phyloP scores from a whole-genome alignment of 2,329 filamentous ascomycete genomes.

The Colletotrichum spaethianum region DNA sequence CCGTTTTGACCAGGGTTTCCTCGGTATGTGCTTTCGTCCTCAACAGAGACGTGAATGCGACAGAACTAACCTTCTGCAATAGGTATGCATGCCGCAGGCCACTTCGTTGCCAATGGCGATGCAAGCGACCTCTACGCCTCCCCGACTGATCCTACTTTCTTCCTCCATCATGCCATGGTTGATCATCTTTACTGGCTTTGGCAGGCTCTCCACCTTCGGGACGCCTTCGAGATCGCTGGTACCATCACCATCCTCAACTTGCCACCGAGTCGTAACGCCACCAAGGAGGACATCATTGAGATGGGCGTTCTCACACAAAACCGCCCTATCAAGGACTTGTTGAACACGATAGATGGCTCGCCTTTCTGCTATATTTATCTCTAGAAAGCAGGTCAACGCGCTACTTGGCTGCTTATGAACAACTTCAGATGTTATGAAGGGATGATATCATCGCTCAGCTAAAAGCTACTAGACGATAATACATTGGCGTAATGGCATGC shows the following conservation, averaged over 20 bases:
- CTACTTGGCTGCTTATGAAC: not conserved
- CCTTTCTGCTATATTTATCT: slow-evolving; percentile 53
- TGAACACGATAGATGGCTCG: slow-evolving; percentile 50
- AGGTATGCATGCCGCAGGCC: slow-evolving; percentile 45
- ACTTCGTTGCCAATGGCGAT: slow-evolving; percentile 48
- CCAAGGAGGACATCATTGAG: slow-evolving; percentile 46
- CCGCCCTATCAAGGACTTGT: slow-evolving; percentile 49
- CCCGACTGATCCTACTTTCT: slow-evolving; percentile 47
- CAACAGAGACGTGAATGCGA: slow-evolving; percentile 16
- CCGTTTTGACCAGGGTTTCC: slow-evolving; percentile 46
- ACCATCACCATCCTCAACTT: slow-evolving; percentile 44
- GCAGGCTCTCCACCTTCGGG: slow-evolving; percentile 43
- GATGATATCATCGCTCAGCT: not conserved
- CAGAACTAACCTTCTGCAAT: not conserved
- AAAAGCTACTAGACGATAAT: not conserved
- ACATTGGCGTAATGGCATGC: not conserved
- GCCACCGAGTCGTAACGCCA: slow-evolving; percentile 44
- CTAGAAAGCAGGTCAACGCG: slow-evolving; percentile 12
- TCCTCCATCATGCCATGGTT: slow-evolving; percentile 46
- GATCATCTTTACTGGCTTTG: slow-evolving; percentile 49
- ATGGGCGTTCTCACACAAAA: slow-evolving; percentile 46
- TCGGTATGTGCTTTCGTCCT: slow-evolving; percentile 41
- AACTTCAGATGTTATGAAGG: not conserved
- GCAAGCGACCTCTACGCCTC: slow-evolving; percentile 45
- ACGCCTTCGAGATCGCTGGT: slow-evolving; percentile 42